Evolutionary conservation across 768 basidiomycete species (phyloP).

Genomic region (Strobilomyces confusus): DNA sequence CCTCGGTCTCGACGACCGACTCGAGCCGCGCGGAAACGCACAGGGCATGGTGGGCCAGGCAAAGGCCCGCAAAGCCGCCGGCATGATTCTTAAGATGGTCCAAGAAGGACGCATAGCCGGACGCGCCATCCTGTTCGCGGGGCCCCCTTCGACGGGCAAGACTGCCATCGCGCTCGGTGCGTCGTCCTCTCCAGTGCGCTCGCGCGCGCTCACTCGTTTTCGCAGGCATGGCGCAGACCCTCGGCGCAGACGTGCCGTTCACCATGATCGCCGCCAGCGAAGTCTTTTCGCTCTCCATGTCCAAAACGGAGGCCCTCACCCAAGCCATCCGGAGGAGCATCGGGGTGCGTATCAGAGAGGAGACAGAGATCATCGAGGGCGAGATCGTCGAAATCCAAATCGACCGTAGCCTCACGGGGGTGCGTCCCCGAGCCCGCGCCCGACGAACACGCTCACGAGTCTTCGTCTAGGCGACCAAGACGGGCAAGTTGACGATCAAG

Average conservation of each 20-base stretch:
- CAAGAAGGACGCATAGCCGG: slow-evolving; percentile 95
- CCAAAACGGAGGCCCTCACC: slow-evolving; percentile 96
- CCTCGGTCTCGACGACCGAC: slow-evolving; percentile 84
- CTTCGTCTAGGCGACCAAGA: slow-evolving; percentile 80
- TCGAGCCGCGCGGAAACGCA: slow-evolving; percentile 83
- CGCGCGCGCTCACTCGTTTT: background rate
- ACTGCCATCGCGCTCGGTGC: slow-evolving; percentile 97
- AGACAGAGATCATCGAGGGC: slow-evolving; percentile 95
- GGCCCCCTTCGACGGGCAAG: slow-evolving; percentile 95
- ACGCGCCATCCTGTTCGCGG: slow-evolving; percentile 94
- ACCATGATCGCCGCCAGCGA: slow-evolving; percentile 98
- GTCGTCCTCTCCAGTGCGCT: background rate
- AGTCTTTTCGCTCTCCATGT: slow-evolving; percentile 97
- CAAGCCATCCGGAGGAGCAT: slow-evolving; percentile 96
- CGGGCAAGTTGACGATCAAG: slow-evolving; percentile 95
- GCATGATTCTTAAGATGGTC: slow-evolving; percentile 97
- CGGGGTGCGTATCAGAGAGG: slow-evolving; percentile 95
- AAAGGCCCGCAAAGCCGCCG: slow-evolving; percentile 95
- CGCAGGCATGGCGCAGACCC: slow-evolving; percentile 90
- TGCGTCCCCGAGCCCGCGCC: slow-evolving; percentile 33
- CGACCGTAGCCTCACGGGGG: slow-evolving; percentile 93
- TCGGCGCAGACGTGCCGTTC: slow-evolving; percentile 94
- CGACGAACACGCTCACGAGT: background rate
- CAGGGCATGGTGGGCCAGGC: slow-evolving; percentile 98
- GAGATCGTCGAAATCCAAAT: slow-evolving; percentile 99